Evolutionary conservation across 2,329 filamentous ascomycete species (phyloP).

Genomic region (Claviceps purpurea): DNA sequence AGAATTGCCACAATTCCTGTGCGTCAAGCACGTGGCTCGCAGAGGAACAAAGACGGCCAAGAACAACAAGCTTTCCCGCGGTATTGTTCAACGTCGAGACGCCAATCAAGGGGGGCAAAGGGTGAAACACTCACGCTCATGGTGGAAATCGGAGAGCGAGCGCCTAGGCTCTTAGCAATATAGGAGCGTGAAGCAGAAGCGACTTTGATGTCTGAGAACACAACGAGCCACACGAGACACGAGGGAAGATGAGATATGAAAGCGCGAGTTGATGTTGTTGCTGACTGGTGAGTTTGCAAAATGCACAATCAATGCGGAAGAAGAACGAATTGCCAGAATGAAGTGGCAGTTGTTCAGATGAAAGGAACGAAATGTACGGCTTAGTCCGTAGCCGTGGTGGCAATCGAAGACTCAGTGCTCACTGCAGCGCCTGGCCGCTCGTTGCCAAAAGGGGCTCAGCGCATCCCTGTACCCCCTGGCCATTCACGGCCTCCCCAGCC

Average conservation of each 20-base stretch:
- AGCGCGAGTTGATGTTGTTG: background rate
- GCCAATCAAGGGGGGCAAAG: slow-evolving; percentile 10
- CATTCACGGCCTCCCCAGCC: background rate
- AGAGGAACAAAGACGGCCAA: background rate
- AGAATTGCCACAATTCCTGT: background rate
- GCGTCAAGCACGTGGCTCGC: background rate
- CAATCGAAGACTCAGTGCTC: background rate
- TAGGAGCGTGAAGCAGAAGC: background rate
- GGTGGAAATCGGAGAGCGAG: slow-evolving; percentile 8
- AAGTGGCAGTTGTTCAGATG: background rate
- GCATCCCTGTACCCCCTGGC: background rate
- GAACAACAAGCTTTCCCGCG: background rate
- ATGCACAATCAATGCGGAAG: background rate
- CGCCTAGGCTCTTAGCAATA: background rate
- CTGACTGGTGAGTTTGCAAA: background rate
- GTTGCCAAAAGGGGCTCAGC: background rate
- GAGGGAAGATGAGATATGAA: too few relatives aligned
- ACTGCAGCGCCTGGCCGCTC: background rate
- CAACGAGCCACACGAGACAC: background rate
- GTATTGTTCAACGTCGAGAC: slow-evolving; percentile 9
- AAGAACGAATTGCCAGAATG: background rate
- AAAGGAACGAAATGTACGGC: slow-evolving; percentile 1
- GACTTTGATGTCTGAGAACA: background rate
- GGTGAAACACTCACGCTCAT: slow-evolving; percentile 18
- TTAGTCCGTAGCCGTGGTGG: background rate